phyloP scores from a whole-genome alignment of 768 basidiomycete species.

The Mycena venus region DNA sequence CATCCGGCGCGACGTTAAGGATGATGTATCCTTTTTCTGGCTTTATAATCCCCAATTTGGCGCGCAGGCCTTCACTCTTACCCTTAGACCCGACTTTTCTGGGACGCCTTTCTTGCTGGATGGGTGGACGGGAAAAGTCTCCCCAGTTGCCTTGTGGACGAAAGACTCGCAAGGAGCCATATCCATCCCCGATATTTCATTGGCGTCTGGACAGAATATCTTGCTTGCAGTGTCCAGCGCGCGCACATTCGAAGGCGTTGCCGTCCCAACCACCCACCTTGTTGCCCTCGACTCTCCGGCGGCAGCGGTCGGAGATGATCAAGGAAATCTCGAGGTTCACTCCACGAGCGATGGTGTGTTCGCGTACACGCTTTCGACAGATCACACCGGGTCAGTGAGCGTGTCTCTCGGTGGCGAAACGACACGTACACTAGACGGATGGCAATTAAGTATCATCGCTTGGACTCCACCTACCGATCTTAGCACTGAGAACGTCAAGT shows the following conservation, averaged over 20 bases:
- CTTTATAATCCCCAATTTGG: conserved; percentile 20
- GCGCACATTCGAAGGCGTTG: conserved; percentile 19
- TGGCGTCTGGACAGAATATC: conserved; percentile 17
- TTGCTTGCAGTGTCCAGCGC: conserved; percentile 23
- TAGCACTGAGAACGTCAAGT: not conserved
- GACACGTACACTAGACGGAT: conserved; percentile 15
- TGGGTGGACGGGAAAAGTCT: conserved; percentile 26
- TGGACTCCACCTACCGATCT: conserved; percentile 32
- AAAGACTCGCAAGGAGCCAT: conserved; percentile 15
- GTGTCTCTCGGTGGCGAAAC: conserved; percentile 26
- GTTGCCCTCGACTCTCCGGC: conserved; percentile 19
- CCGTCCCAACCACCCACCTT: conserved; percentile 4
- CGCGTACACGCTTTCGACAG: conserved; percentile 12
- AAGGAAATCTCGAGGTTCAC: conserved; percentile 21
- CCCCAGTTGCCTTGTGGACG: conserved; percentile 25
- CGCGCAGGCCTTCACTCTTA: conserved; percentile 23
- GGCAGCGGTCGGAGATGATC: not conserved
- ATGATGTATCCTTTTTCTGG: conserved; percentile 21
- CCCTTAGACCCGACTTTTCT: conserved; percentile 17
- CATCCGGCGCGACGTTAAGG: conserved; percentile 14
- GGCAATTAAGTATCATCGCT: conserved; percentile 29
- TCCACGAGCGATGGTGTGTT: conserved; percentile 17
- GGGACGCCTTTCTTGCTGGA: conserved; percentile 31
- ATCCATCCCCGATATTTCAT: conserved; percentile 25
- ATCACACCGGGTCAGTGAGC: conserved; percentile 5